These are phyloP conservation scores for Colletotrichum cuscutae DNA, from an alignment of 2,329 filamentous ascomycete genomes.

Conservation along the genomic window DNA sequence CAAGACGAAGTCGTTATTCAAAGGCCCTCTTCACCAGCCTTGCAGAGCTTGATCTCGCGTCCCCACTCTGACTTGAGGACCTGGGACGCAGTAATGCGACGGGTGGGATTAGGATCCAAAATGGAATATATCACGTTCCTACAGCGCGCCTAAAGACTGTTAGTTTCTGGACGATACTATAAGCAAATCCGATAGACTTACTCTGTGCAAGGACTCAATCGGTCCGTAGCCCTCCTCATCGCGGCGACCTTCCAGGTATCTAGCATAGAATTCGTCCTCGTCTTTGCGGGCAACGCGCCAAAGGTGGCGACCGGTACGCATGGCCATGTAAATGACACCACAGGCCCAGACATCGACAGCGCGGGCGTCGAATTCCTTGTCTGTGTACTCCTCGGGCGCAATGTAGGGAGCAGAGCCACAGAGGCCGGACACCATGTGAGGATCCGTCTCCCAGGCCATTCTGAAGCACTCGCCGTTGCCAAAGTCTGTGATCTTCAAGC, in stretches of 20 bases:
- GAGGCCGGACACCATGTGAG: slow-evolving; percentile 96
- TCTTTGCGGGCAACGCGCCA: slow-evolving; percentile 98
- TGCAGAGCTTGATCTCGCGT: slow-evolving; percentile 96
- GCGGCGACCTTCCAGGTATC: slow-evolving; percentile 90
- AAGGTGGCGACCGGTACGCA: slow-evolving; percentile 94
- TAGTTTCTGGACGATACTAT: slow-evolving; percentile 1
- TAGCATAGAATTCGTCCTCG: slow-evolving; percentile 96
- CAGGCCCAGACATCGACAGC: slow-evolving; percentile 99
- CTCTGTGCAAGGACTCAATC: slow-evolving; percentile 93
- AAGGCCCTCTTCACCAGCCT: slow-evolving; percentile 94
- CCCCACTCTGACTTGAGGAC: slow-evolving; percentile 99
- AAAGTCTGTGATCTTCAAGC: slow-evolving; percentile 97
- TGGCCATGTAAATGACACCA: slow-evolving; percentile 99
- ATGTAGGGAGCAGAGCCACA: slow-evolving; percentile 98
- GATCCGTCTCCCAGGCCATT: slow-evolving; percentile 99
- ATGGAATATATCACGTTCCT: slow-evolving; percentile 99
- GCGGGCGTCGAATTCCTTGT: slow-evolving; percentile 94
- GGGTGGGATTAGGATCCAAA: slow-evolving; percentile 90
- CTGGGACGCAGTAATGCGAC: slow-evolving; percentile 94
- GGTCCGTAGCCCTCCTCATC: slow-evolving; percentile 96
- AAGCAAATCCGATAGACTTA: slow-evolving; percentile 61
- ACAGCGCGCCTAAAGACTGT: slow-evolving; percentile 79
- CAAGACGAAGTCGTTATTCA: slow-evolving; percentile 54
- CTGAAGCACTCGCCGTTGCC: slow-evolving; percentile 99
- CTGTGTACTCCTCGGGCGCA: slow-evolving; percentile 93